phyloP scores from a whole-genome alignment of 176 grass and related monocot genomes.

The Avena sativa region DNA sequence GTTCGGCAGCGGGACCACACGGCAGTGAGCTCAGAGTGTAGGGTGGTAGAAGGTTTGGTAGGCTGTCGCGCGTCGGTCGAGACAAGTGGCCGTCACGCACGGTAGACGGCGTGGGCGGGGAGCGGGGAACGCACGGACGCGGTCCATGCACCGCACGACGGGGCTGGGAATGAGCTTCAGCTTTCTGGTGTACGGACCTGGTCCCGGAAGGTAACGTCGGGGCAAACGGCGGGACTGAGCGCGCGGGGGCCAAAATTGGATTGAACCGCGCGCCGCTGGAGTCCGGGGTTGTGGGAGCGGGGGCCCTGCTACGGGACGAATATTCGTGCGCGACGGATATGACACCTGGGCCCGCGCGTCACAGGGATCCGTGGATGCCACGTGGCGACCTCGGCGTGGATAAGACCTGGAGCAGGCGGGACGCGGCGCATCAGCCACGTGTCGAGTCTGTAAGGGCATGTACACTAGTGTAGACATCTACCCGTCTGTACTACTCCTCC shows the following conservation, averaged over 20 bases:
- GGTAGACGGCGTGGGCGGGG: constrained; percentile 4
- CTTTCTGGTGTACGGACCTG: not conserved
- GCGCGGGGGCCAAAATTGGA: constrained; percentile 37
- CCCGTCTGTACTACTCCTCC: too few species aligned
- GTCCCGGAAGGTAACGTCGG: rapidly evolving
- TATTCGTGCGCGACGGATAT: too few species aligned
- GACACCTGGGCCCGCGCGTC: not conserved
- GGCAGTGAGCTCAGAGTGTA: too few species aligned
- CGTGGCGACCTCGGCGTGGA: not conserved
- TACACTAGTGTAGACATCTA: too few species aligned
- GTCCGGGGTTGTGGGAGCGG: constrained; percentile 30
- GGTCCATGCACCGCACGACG: not conserved
- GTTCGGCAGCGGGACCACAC: too few species aligned
- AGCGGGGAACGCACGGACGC: not conserved
- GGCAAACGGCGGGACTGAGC: constrained; percentile 37
- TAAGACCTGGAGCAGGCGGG: not conserved
- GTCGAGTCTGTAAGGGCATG: not conserved
- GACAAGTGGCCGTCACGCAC: not conserved
- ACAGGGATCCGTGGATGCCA: not conserved
- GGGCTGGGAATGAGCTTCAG: rapidly evolving
- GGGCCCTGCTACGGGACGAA: not conserved
- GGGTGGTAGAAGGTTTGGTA: not conserved
- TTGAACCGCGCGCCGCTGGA: constrained; percentile 28
- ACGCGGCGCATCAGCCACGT: not conserved
- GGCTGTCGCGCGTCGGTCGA: not conserved